Conservation (phyloP, 352 stramenopile genomes). For the Phytophthora hibernalis region DNA sequence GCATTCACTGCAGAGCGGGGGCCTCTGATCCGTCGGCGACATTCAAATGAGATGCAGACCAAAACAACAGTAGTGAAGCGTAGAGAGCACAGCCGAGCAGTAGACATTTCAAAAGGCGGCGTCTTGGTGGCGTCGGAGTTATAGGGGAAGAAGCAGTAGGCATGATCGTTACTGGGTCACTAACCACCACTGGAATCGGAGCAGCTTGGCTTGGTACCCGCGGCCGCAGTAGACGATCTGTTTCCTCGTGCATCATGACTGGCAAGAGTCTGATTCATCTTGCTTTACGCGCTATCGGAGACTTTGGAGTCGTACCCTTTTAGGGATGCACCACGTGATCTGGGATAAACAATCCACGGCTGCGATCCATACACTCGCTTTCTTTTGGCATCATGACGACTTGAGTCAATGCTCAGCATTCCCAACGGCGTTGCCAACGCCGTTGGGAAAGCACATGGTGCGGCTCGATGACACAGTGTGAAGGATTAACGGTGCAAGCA, state of each 20-base stretch:
- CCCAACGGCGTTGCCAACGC: too few relatives aligned
- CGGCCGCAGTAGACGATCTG: slow-evolving; percentile 14
- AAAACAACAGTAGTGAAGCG: slow-evolving; percentile 21
- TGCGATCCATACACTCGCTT: slow-evolving; percentile 14
- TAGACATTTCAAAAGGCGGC: slow-evolving; percentile 12
- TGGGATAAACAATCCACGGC: background rate
- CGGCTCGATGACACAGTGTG: too few relatives aligned
- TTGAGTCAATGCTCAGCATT: too few relatives aligned
- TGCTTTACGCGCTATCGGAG: background rate
- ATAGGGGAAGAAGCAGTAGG: background rate
- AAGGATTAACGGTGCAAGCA: too few relatives aligned
- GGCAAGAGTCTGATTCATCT: slow-evolving; percentile 7
- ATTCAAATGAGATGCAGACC: slow-evolving; percentile 18
- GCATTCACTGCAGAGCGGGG: slow-evolving; percentile 12
- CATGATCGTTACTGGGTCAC: slow-evolving; percentile 4
- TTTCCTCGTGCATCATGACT: slow-evolving; percentile 23
- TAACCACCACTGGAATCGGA: background rate
- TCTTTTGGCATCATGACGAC: slow-evolving; percentile 9
- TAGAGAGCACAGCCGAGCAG: slow-evolving; percentile 23
- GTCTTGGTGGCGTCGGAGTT: slow-evolving; percentile 4
- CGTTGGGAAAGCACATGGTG: too few relatives aligned
- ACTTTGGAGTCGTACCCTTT: background rate
- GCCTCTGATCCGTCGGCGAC: background rate
- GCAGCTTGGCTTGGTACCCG: slow-evolving; percentile 5
- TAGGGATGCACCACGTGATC: slow-evolving; percentile 12